phyloP scores from a whole-genome alignment of 179 eudicot species.

The Heliamphora pulchella region DNA sequence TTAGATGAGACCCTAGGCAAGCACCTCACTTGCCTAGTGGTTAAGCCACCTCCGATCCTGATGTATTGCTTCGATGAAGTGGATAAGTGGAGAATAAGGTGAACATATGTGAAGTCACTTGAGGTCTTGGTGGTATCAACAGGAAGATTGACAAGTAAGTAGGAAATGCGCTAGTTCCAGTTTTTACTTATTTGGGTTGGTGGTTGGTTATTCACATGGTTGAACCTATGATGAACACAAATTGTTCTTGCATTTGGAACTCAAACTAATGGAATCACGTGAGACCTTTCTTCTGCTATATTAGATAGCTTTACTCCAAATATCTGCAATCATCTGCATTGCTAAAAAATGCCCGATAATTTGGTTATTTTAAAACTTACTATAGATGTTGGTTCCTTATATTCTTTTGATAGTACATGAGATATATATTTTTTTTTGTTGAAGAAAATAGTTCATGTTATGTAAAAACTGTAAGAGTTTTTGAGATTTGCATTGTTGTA shows the following conservation, averaged over 20 bases:
- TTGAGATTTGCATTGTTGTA: slow-evolving; percentile 22
- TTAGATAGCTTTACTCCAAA: not conserved
- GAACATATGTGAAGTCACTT: not conserved
- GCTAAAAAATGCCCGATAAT: not conserved
- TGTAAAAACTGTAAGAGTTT: not conserved
- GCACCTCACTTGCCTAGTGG: no score
- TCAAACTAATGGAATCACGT: not conserved
- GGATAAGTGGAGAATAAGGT: not conserved
- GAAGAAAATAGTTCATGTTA: not conserved
- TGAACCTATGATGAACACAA: not conserved
- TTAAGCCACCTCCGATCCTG: not conserved
- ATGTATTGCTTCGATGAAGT: not conserved
- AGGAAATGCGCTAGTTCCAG: not conserved
- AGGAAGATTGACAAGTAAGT: not conserved
- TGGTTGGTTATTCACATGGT: not conserved
- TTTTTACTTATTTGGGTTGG: not conserved
- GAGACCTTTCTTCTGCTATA: not conserved
- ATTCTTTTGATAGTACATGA: no score
- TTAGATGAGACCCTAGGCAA: no score
- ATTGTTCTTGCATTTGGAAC: not conserved
- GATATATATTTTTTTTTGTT: not conserved
- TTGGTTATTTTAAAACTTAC: not conserved
- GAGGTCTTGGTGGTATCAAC: slow-evolving; percentile 6
- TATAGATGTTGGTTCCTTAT: not conserved
- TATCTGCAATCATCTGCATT: not conserved